phyloP scores from a whole-genome alignment of 257 asterid species.

The Mentha longifolia region DNA sequence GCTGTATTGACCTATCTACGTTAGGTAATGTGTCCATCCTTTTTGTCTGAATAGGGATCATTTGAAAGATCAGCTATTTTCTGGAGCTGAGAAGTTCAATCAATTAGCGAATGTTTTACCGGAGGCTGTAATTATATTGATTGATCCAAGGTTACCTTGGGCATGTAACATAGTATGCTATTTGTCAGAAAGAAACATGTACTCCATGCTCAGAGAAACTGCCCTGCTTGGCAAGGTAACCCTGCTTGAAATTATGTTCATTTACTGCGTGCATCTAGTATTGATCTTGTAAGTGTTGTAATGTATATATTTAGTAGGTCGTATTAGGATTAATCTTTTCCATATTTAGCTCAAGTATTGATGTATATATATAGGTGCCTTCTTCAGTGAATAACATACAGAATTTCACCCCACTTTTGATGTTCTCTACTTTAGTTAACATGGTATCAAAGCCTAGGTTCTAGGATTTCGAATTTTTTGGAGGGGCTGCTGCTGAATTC shows the following conservation, averaged over 20 bases:
- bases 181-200: too few relatives aligned
- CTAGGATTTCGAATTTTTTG: too few relatives aligned
- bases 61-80: conserved; percentile 62
- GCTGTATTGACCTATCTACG: conserved; percentile 20
- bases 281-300: too few relatives aligned
- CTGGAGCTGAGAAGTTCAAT: conserved; percentile 51
- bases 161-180: conserved; percentile 71
- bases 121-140: conserved; percentile 61
- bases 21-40: conserved; percentile 32
- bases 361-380: too few relatives aligned
- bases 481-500: too few relatives aligned
- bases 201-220: conserved; percentile 73
- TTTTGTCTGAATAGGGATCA: conserved; percentile 53
- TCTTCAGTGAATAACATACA: too few relatives aligned
- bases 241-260: conserved; percentile 19
- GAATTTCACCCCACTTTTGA: too few relatives aligned
- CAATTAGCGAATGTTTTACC: conserved; percentile 61
- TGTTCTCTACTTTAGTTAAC: too few relatives aligned
- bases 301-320: too few relatives aligned
- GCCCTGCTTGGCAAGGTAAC: conserved; percentile 73
- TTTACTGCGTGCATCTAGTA: conserved; percentile 15
- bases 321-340: too few relatives aligned
- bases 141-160: conserved; percentile 84
- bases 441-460: too few relatives aligned
- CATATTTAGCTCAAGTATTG: too few relatives aligned